phyloP scores from a whole-genome alignment of 2,329 filamentous ascomycete genomes.

The Ophiocordyceps unilateralis region DNA sequence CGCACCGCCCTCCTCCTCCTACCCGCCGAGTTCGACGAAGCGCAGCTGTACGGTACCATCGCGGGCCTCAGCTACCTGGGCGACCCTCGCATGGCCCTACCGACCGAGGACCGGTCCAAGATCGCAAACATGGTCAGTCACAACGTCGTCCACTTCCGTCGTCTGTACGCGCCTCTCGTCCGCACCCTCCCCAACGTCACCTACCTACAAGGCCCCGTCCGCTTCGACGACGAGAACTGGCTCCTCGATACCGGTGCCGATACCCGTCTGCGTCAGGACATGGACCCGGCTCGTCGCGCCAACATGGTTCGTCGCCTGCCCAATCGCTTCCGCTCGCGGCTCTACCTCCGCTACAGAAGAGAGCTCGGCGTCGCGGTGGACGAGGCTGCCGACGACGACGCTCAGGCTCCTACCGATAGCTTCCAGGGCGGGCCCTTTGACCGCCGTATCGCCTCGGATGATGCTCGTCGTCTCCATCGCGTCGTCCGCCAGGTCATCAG shows the following conservation, averaged over 20 bases:
- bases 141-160: constrained; percentile 81
- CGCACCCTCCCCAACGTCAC: constrained; percentile 76
- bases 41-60: constrained; percentile 77
- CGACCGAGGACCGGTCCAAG: constrained; percentile 81
- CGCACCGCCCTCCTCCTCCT: constrained; percentile 79
- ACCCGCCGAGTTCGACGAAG: constrained; percentile 69
- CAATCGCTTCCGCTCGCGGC: constrained; percentile 65
- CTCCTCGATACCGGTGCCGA: constrained; percentile 33
- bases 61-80: constrained; percentile 87
- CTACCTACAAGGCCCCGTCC: constrained; percentile 41
- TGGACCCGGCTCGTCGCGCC: constrained; percentile 76
- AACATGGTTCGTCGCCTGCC: constrained; percentile 95
- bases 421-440: constrained; percentile 73
- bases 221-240: constrained; percentile 21
- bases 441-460: constrained; percentile 58
- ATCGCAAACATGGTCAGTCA: constrained; percentile 86
- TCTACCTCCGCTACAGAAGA: constrained; percentile 91
- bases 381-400: constrained; percentile 55
- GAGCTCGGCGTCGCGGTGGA: constrained; percentile 71
- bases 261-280: constrained; percentile 63
- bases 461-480: constrained; percentile 45
- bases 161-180: constrained; percentile 78
- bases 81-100: constrained; percentile 86
- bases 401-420: constrained; percentile 29
- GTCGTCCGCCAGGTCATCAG: constrained; percentile 64